Conservation (phyloP, 2,329 filamentous ascomycete genomes). For the Lecanicillium sp. region DNA sequence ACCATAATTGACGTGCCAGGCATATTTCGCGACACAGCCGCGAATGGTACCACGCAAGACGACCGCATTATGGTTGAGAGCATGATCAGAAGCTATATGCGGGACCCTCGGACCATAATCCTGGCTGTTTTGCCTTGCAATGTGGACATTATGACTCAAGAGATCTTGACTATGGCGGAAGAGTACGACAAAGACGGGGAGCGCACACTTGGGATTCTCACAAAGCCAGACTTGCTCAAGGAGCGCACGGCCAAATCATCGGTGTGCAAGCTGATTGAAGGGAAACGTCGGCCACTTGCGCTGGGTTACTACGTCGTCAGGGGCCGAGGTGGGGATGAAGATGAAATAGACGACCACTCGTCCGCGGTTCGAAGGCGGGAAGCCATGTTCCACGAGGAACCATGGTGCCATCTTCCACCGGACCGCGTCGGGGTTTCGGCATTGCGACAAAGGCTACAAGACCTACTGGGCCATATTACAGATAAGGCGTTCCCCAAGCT, state of each 20-base stretch:
- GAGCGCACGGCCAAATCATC: constrained; percentile 12
- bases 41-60: constrained; percentile 31
- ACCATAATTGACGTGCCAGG: constrained; percentile 49
- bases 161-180: constrained; percentile 32
- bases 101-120: constrained; percentile 35
- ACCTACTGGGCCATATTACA: constrained; percentile 20
- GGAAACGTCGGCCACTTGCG: constrained; percentile 11
- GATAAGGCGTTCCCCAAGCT: constrained; percentile 19
- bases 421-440: constrained; percentile 16
- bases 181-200: constrained; percentile 25
- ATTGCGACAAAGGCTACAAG: constrained; percentile 14
- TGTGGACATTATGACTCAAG: constrained; percentile 36
- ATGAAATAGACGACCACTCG: no score
- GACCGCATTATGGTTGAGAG: constrained; percentile 37
- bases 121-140: constrained; percentile 30
- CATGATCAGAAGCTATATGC: constrained; percentile 41
- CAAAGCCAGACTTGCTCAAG: constrained; percentile 35
- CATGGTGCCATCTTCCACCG: constrained; percentile 9
- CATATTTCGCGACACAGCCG: constrained; percentile 35
- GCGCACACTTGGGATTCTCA: constrained; percentile 36
- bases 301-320: constrained; percentile 17
- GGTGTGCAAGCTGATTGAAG: constrained; percentile 11
- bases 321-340: constrained; percentile 17
- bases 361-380: no score
- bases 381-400: not conserved